These are phyloP conservation scores for Lactarius tabidus DNA, from an alignment of 768 basidiomycete genomes.

Conservation along the genomic window DNA sequence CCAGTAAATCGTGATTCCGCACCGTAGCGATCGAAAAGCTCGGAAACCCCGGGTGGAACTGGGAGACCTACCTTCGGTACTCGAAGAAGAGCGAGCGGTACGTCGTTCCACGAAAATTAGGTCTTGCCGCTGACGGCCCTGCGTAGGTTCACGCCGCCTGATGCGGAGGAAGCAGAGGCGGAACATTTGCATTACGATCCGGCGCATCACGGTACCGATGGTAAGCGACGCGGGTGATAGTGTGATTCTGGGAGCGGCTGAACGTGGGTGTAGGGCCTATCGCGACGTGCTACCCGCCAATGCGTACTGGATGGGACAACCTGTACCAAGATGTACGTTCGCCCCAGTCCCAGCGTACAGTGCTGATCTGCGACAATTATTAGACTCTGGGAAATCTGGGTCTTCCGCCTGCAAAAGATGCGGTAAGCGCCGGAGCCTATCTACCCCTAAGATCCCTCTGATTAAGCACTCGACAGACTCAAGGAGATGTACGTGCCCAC, in stretches of 20 bases:
- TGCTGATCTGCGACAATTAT: neutral
- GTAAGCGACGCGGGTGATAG: neutral
- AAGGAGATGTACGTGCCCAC: slow-evolving; percentile 6
- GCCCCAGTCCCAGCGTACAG: no score
- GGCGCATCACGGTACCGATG: slow-evolving; percentile 15
- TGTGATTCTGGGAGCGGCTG: neutral
- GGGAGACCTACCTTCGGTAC: slow-evolving; percentile 27
- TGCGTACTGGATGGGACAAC: slow-evolving; percentile 18
- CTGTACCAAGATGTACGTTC: slow-evolving; percentile 15
- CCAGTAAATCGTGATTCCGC: neutral
- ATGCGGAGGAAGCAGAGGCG: slow-evolving; percentile 1
- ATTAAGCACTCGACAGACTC: neutral
- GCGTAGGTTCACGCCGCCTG: slow-evolving; percentile 10
- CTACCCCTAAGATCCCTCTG: neutral
- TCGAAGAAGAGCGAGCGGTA: slow-evolving; percentile 24
- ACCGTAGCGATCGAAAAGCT: slow-evolving; percentile 25
- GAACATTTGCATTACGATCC: slow-evolving; percentile 12
- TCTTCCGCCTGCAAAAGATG: slow-evolving; percentile 6
- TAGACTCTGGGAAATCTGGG: slow-evolving; percentile 18
- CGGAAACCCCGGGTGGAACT: slow-evolving; percentile 33
- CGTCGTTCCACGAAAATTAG: no score
- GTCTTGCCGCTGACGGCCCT: neutral
- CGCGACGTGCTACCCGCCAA: slow-evolving; percentile 5
- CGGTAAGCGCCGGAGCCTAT: neutral
- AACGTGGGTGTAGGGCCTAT: neutral